These are phyloP conservation scores for Beauveria sp. DNA, from an alignment of 2,329 filamentous ascomycete species.

Conservation along the genomic window DNA sequence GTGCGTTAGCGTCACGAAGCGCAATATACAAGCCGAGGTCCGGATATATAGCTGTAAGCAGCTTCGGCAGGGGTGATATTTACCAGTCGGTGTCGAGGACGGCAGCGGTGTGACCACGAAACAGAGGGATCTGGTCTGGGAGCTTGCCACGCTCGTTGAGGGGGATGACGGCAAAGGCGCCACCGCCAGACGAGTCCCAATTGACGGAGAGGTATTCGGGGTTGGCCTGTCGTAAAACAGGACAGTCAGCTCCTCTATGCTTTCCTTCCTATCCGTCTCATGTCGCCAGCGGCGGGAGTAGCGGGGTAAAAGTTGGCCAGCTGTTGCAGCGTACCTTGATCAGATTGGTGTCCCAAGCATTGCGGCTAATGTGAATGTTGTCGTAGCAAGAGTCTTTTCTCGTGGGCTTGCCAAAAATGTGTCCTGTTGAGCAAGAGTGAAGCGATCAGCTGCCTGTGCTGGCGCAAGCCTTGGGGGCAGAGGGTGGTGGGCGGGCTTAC, in stretches of 20 bases:
- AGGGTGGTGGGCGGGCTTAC: conserved; percentile 35
- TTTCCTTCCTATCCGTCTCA: not conserved
- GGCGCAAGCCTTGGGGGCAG: conserved; percentile 7
- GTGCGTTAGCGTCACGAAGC: not conserved
- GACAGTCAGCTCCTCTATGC: conserved; percentile 16
- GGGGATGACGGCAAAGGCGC: conserved; percentile 93
- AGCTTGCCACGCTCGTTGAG: conserved; percentile 81
- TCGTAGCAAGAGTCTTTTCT: conserved; percentile 98
- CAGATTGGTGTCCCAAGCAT: conserved; percentile 98
- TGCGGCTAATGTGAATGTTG: conserved; percentile 92
- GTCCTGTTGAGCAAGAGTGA: conserved; percentile 50
- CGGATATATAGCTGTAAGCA: not conserved
- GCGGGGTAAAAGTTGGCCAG: conserved; percentile 10
- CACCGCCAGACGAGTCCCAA: conserved; percentile 94
- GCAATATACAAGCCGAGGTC: not conserved
- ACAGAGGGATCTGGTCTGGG: conserved; percentile 88
- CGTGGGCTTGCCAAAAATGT: conserved; percentile 94
- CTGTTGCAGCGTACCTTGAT: conserved; percentile 62
- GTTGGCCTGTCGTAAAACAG: conserved; percentile 59
- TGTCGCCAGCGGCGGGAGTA: not conserved
- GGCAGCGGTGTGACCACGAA: conserved; percentile 89
- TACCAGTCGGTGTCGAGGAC: conserved; percentile 98
- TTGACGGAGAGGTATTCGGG: conserved; percentile 95
- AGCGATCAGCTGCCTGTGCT: conserved; percentile 16
- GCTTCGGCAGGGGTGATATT: conserved; percentile 11